A percentile compares a stretch with the other conserved stretches of the same genome.
Conservation (phyloP, 208 protist genomes). For the Leishmania martiniquensis region DNA sequence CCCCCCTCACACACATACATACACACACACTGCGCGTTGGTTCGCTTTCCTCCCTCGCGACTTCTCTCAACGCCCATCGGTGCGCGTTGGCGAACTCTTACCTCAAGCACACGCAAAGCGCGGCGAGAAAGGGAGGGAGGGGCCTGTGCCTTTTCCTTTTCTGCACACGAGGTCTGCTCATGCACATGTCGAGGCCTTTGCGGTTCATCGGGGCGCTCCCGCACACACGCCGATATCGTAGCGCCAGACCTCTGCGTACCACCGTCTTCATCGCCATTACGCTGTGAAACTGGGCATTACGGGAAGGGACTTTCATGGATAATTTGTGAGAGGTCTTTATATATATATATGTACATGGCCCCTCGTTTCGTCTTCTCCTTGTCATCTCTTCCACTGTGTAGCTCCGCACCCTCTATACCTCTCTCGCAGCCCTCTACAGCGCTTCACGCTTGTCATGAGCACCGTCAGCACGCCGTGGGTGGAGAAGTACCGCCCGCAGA, state of each 20-base stretch:
- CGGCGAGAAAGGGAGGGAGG: not conserved
- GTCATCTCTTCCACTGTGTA: not conserved
- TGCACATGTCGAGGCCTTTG: not conserved
- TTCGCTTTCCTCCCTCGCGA: no score
- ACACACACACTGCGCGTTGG: no score
- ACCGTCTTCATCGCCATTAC: not conserved
- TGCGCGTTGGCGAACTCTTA: not conserved
- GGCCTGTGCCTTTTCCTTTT: not conserved
- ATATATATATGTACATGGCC: no score
- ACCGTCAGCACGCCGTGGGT: conserved; percentile 93
- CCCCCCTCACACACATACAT: no score
- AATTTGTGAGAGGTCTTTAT: no score
- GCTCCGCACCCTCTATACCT: not conserved
- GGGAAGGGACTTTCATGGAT: not conserved
- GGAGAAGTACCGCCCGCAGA: conserved; percentile 98
- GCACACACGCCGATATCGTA: not conserved
- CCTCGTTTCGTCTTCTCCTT: no score
- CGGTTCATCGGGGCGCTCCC: no score
- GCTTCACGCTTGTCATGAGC: conserved; percentile 13
- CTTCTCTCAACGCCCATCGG: not conserved
- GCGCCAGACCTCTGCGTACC: not conserved
- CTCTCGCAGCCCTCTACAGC: not conserved
- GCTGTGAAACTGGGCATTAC: not conserved
- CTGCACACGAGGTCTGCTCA: not conserved
- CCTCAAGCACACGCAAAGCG: not conserved